Evolutionary conservation across 2,329 filamentous ascomycete species (phyloP).

Genomic region (Aspergillus cejpii): DNA sequence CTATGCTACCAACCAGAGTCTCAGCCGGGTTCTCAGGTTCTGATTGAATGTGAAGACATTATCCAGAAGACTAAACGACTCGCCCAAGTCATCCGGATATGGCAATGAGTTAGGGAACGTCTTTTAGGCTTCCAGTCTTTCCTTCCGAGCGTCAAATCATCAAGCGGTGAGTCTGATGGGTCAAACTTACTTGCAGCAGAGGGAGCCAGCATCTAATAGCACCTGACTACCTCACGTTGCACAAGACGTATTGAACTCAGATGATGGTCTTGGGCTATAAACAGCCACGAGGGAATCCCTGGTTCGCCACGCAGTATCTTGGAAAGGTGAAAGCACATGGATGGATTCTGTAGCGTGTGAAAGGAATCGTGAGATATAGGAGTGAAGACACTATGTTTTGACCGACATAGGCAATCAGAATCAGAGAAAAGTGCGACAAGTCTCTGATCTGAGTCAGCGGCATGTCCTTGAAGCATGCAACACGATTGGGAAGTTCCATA

Average conservation of each 20-base stretch:
- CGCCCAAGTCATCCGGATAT: background rate
- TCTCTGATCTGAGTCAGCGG: background rate
- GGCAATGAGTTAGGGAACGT: background rate
- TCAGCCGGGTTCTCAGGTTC: background rate
- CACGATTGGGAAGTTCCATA: background rate
- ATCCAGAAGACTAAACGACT: background rate
- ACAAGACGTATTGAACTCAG: background rate
- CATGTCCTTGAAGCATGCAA: background rate
- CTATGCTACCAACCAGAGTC: background rate
- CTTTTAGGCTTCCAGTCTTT: background rate
- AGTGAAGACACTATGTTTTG: background rate
- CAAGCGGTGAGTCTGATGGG: background rate
- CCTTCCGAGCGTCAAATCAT: background rate
- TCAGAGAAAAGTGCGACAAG: background rate
- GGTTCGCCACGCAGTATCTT: background rate
- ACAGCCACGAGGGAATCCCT: background rate
- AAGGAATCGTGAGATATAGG: background rate
- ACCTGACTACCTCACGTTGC: background rate
- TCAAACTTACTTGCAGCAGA: background rate
- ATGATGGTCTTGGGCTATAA: background rate
- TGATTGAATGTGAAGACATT: background rate
- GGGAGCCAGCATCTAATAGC: background rate
- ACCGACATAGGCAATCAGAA: background rate
- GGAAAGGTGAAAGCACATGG: background rate
- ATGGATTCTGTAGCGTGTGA: background rate